Base-by-base conservation (phyloP, 202 grass and related monocot genomes). In the Alloteropsis angusta region DNA sequence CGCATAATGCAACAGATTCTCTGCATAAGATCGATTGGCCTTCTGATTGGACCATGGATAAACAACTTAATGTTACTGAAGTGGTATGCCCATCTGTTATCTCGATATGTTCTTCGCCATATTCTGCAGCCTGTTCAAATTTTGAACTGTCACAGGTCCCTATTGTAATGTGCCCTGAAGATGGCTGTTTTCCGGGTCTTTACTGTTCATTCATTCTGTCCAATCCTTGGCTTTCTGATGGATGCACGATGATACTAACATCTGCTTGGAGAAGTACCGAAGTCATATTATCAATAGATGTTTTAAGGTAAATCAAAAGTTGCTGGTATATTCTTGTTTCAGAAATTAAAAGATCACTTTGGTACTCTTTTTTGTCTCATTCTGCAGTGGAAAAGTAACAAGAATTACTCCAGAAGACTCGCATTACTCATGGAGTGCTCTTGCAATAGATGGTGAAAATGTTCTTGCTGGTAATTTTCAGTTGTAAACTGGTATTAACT, bases 181-280 rank as follows among this genome's bases (percentile, higher is more conserved):
- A 87, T 46, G 78, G 77, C 28, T 85, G 81, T 42, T 98, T 98
- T 72, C 91, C 95, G 55, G 95, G 89, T 26, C 85, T 98, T 42
- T 98, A 98, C 69, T 87, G 85, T 70, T 89, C 78, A 42, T 83
- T 81, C 66, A 79, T 98, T 58, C 66, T 92, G 48, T 59, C 87
- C 1, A 55, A 98, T 84, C 89, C 91, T 76, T 98, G 95, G 95
- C 81, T 98, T 82, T 87, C 87, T 84, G 87, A 97, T 77, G 83
- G 86, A 79, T 22, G 52, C 45, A 92, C 85, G 53, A 74, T 97
- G 64, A 53, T 97, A 60, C 25, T 97, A 34, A 87, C 95, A 68
- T 90, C 95, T 62, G 50, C 74, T 43, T 94, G 95, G 95, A 87
- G 89, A 80, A 94, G 91, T 48, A 88, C 75, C 41, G 76, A 92